A percentile compares a stretch with the other conserved stretches of the same genome.
Conservation (phyloP, 2,329 filamentous ascomycete species). For the Microdochium paspali region DNA sequence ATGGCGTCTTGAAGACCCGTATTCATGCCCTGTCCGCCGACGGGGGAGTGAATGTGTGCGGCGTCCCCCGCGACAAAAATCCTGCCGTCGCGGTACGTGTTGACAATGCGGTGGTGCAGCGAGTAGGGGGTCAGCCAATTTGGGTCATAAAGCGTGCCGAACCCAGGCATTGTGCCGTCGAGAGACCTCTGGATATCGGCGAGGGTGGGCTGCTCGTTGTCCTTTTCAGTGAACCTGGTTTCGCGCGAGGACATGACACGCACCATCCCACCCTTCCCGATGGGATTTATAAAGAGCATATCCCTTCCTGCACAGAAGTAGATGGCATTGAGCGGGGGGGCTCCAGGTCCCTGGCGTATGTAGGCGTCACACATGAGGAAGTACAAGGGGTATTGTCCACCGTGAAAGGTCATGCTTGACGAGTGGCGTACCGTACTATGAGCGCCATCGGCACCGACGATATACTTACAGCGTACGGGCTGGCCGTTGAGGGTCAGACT, state of each 20-base stretch:
- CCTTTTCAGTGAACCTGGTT: neutral
- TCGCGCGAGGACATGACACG: conserved; percentile 17
- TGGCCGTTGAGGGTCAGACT: conserved; percentile 10
- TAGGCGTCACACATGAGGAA: conserved; percentile 35
- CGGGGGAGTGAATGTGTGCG: conserved; percentile 45
- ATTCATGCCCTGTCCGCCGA: conserved; percentile 48
- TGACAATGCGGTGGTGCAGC: conserved; percentile 28
- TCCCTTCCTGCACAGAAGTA: conserved; percentile 20
- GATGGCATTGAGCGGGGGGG: conserved; percentile 8
- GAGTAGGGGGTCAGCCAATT: conserved; percentile 34
- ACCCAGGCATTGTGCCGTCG: conserved; percentile 16
- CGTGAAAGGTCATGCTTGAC: conserved; percentile 27
- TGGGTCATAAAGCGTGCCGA: conserved; percentile 15
- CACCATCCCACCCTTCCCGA: conserved; percentile 11
- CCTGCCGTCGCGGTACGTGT: conserved; percentile 30
- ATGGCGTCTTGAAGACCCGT: conserved; percentile 39
- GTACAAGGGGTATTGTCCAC: conserved; percentile 30
- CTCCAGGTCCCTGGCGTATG: conserved; percentile 11
- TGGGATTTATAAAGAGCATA: conserved; percentile 22
- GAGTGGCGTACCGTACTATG: conserved; percentile 30
- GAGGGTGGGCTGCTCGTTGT: conserved; percentile 13
- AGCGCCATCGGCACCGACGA: conserved; percentile 36
- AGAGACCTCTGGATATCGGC: conserved; percentile 22
- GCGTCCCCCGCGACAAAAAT: conserved; percentile 48
- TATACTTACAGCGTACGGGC: conserved; percentile 19